Conservation (phyloP, 2,329 filamentous ascomycete species). For the Alternaria metachromatica region DNA sequence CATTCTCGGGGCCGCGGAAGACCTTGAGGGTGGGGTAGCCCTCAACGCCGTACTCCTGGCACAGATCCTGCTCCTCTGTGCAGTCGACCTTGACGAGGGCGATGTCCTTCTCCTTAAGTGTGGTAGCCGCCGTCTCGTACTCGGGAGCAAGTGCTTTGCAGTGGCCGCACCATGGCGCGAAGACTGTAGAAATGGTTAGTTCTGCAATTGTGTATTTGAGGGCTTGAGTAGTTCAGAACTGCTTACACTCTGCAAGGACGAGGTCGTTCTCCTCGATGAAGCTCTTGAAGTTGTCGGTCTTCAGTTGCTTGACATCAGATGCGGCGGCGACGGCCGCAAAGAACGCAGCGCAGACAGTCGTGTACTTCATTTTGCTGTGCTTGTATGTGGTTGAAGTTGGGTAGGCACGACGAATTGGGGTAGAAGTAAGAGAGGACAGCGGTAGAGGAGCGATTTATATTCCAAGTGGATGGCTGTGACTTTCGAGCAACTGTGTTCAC, state of each 20-base stretch:
- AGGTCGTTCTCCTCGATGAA: slow-evolving; percentile 88
- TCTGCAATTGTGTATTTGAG: background rate
- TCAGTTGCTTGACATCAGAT: slow-evolving; percentile 86
- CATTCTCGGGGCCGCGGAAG: slow-evolving; percentile 87
- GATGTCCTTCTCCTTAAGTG: slow-evolving; percentile 87
- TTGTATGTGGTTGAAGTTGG: slow-evolving; percentile 11
- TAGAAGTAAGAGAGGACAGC: slow-evolving; percentile 23
- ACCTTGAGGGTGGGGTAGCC: slow-evolving; percentile 99
- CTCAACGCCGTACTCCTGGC: slow-evolving; percentile 88
- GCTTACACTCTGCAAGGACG: slow-evolving; percentile 90
- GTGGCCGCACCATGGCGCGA: slow-evolving; percentile 95
- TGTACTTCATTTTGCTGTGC: slow-evolving; percentile 44
- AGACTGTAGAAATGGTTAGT: slow-evolving; percentile 68
- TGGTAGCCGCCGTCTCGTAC: slow-evolving; percentile 85
- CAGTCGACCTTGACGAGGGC: slow-evolving; percentile 89
- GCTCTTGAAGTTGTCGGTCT: slow-evolving; percentile 82
- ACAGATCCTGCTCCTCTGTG: slow-evolving; percentile 92
- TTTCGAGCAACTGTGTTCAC: background rate
- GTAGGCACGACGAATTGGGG: slow-evolving; percentile 19
- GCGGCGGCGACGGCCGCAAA: slow-evolving; percentile 66
- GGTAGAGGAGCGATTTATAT: slow-evolving; percentile 27
- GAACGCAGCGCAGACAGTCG: slow-evolving; percentile 49
- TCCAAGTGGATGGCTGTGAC: slow-evolving; percentile 29
- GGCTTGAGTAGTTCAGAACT: background rate
- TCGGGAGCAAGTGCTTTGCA: slow-evolving; percentile 97